A percentile compares a stretch with the other conserved stretches of the same genome.
Evolutionary conservation across 2,329 filamentous ascomycete species (phyloP).

Genomic region (Penicillium sclerotigenum): DNA sequence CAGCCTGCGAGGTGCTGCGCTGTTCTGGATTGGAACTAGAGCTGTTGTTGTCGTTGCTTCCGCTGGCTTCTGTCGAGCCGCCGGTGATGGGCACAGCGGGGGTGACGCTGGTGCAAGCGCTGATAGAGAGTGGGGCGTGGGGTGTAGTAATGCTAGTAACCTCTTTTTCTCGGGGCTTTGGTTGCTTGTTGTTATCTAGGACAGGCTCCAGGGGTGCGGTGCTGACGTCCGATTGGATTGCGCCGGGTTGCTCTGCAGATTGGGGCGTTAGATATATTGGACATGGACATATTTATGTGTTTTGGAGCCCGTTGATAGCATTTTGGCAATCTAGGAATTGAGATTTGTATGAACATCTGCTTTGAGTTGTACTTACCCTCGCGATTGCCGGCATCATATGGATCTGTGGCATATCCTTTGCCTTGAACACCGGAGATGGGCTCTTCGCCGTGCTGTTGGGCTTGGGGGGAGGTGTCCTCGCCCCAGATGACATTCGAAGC

Average conservation of each 20-base stretch:
- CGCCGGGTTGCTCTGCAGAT: constrained; percentile 28
- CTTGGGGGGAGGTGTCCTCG: constrained; percentile 28
- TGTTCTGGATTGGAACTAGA: constrained; percentile 11
- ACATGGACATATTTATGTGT: not conserved
- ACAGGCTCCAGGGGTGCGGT: constrained; percentile 21
- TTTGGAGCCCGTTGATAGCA: not conserved
- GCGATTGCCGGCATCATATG: constrained; percentile 76
- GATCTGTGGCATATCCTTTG: constrained; percentile 64
- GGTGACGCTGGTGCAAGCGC: not conserved
- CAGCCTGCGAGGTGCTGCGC: constrained; percentile 10
- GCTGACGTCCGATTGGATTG: constrained; percentile 19
- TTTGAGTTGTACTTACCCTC: constrained; percentile 46
- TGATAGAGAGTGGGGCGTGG: not conserved
- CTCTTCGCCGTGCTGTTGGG: constrained; percentile 52
- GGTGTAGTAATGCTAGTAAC: not conserved
- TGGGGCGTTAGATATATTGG: not conserved
- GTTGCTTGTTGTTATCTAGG: constrained; percentile 8
- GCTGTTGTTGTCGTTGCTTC: not conserved
- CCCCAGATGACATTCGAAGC: constrained; percentile 53
- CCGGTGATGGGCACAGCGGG: not conserved
- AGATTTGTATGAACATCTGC: not conserved
- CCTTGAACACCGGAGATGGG: constrained; percentile 70
- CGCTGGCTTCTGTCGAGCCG: not conserved
- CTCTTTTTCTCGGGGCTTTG: not conserved
- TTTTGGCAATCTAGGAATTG: not conserved